Base-by-base conservation (phyloP, 2,329 filamentous ascomycete genomes). In the Ilyonectria robusta region DNA sequence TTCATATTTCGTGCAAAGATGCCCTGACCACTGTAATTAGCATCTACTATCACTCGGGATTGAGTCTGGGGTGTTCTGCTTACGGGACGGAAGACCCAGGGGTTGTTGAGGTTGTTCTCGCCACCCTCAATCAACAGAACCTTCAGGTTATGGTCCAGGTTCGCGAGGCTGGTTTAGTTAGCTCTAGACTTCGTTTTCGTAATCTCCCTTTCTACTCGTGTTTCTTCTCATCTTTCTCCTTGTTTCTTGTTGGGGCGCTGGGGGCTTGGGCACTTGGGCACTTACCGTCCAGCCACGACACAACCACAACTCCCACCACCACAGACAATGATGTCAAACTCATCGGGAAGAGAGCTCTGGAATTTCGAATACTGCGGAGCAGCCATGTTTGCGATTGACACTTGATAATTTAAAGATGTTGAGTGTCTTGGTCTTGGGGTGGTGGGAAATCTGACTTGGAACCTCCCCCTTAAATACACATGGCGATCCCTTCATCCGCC, bases 21-120 rank as follows among this genome's bases (percentile, higher is more conserved):
- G n/a, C n/a, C n/a, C n/a, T n/a, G n/a, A n/a, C n/a, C n/a, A n/a
- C n/a, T n/a, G n/a, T n/a, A n/a, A n/a, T n/a, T n/a, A n/a, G n/a
- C n/a, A n/a, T n/a, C n/a, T n/a, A n/a, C n/a, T n/a, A n/a, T n/a
- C 21, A 23, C 21, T 3, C 3, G 21, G 2, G 3, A 23, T 23
- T 23, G 21, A 23, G 3, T 23, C 21, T 23, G 21, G 21, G 23
- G 4, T 23, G 23, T 3, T 26, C 1, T 6, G 19, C 40, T 42
- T 91, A 92, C 3, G 92, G 92, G 92, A 6, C 92, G 89, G 81
- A 87, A 94, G 13, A 94, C 91, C 89, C 88, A 93, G 80, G 91
- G 92, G 78, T 94, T 93, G 83, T 94, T 94, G 65, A 93, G 79
- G 76, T 93, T 93, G 79, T 85, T 91, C 83, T 93, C 91, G 48